These are phyloP conservation scores for Hypoxylon intermedium DNA, from an alignment of 495 filamentous ascomycete genomes.

Conservation along the genomic window DNA sequence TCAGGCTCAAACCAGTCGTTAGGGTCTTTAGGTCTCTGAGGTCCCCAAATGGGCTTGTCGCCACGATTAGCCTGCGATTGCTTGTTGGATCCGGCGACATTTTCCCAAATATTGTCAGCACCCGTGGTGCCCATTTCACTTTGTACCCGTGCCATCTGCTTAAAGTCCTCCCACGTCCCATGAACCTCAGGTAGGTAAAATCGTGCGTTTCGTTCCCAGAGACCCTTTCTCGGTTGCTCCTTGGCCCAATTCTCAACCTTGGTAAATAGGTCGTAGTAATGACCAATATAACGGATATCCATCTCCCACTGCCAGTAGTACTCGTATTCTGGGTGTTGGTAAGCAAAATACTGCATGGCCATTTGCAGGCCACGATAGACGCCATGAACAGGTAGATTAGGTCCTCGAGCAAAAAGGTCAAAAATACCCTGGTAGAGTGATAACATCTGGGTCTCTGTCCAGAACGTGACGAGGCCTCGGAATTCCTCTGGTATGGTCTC, in stretches of 20 bases:
- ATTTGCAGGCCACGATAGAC: slow-evolving; percentile 91
- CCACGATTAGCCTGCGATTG: slow-evolving; percentile 44
- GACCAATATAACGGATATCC: slow-evolving; percentile 95
- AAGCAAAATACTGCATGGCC: slow-evolving; percentile 92
- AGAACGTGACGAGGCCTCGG: slow-evolving; percentile 83
- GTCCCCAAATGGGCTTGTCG: slow-evolving; percentile 85
- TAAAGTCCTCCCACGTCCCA: slow-evolving; percentile 91
- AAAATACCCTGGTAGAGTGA: slow-evolving; percentile 83
- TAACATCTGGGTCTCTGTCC: slow-evolving; percentile 91
- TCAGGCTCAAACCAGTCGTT: slow-evolving; percentile 73
- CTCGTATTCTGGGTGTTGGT: slow-evolving; percentile 91
- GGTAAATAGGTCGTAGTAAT: slow-evolving; percentile 89
- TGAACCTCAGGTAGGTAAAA: slow-evolving; percentile 93
- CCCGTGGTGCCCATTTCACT: slow-evolving; percentile 80
- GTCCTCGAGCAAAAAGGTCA: slow-evolving; percentile 72
- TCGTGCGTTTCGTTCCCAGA: slow-evolving; percentile 92
- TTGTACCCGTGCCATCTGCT: slow-evolving; percentile 88
- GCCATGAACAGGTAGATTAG: slow-evolving; percentile 78
- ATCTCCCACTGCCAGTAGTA: slow-evolving; percentile 99
- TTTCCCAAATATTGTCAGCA: slow-evolving; percentile 73
- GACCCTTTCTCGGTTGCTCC: slow-evolving; percentile 82
- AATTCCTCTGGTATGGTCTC: slow-evolving; percentile 85
- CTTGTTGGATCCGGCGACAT: slow-evolving; percentile 46
- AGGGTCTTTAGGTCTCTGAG: slow-evolving; percentile 67
- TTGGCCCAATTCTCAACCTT: slow-evolving; percentile 77